Evolutionary conservation across 176 grass and related monocot genomes (phyloP).

Genomic region (Cymbopogon citratus): DNA sequence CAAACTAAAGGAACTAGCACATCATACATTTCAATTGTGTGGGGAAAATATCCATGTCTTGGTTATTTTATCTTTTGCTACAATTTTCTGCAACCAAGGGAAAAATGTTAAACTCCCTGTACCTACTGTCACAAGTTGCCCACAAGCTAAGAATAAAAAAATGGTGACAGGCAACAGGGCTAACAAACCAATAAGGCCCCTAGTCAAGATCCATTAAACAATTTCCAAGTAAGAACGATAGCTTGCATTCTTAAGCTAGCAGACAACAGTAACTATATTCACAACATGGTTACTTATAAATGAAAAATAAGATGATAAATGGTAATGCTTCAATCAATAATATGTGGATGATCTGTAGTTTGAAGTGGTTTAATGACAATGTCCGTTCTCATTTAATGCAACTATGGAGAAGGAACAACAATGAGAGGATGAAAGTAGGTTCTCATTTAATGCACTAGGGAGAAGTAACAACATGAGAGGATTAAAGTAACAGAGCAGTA

Average conservation of each 20-base stretch:
- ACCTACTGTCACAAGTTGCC: not conserved
- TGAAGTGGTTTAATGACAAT: not conserved
- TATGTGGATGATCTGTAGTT: not conserved
- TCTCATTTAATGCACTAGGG: not conserved
- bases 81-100: not conserved
- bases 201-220: slow-evolving; percentile 16
- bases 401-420: not conserved
- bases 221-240: not conserved
- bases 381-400: not conserved
- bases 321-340: not conserved
- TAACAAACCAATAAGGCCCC: not conserved
- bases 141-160: not conserved
- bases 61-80: not conserved
- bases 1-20: not conserved
- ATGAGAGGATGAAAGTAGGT: not conserved
- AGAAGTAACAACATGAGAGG: not conserved
- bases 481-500: not conserved
- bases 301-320: not conserved
- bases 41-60: not conserved
- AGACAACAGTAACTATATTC: not conserved
- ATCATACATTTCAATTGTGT: not conserved
- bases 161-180: not conserved
- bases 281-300: not conserved
- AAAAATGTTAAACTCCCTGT: not conserved
- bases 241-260: not conserved